Evolutionary conservation across 768 basidiomycete genomes (phyloP).

Genomic region (Lactifluus pinguis): DNA sequence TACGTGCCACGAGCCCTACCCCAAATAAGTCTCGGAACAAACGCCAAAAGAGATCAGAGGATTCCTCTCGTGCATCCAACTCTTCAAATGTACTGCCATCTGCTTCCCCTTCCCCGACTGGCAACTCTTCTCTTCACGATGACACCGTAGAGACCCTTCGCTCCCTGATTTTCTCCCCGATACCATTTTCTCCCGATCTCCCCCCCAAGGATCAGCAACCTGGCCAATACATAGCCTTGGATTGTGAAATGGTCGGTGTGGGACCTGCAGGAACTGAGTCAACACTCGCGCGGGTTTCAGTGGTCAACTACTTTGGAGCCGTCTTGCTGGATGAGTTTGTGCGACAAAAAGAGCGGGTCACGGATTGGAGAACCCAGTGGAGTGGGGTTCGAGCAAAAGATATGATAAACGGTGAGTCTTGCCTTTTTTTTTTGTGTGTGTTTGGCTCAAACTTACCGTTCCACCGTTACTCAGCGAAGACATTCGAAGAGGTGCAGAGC

Average conservation of each 20-base stretch:
- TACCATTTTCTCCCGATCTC: constrained; percentile 5
- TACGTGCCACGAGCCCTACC: background rate
- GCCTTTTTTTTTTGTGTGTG: background rate
- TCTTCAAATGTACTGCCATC: background rate
- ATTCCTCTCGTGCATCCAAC: background rate
- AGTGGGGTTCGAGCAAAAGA: constrained; percentile 76
- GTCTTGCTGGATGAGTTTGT: constrained; percentile 81
- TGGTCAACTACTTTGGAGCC: constrained; percentile 84
- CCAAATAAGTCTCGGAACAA: background rate
- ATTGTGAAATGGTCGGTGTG: constrained; percentile 99
- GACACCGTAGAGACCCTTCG: constrained; percentile 8
- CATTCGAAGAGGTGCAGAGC: constrained; percentile 74
- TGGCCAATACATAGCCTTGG: constrained; percentile 73
- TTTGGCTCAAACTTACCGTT: background rate
- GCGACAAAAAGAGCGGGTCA: constrained; percentile 73
- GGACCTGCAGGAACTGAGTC: constrained; percentile 77
- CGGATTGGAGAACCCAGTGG: constrained; percentile 87
- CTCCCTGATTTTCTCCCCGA: constrained; percentile 26
- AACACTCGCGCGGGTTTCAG: constrained; percentile 76
- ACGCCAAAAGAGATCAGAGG: background rate
- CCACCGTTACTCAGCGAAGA: constrained; percentile 43
- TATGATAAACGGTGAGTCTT: constrained; percentile 50
- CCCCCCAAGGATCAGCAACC: constrained; percentile 26
- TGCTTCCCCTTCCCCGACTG: background rate
- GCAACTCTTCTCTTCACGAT: background rate